Percentiles rank a stretch among this genome's conserved stretches.
Conservation (phyloP, 1,139 yeast species). For the Candida tetrigidarum region DNA sequence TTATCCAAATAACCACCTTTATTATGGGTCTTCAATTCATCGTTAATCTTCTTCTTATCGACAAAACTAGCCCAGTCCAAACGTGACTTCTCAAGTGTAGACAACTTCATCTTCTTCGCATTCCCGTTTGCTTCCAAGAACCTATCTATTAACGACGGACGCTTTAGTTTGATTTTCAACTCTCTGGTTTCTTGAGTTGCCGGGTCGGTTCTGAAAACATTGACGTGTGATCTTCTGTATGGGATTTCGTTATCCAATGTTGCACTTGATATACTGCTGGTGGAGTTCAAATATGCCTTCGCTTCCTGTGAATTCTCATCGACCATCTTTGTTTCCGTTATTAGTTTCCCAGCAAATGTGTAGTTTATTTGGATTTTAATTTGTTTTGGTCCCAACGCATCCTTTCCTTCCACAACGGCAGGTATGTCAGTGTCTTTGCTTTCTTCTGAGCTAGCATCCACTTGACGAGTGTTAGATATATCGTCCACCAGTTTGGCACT, state of each 20-base stretch:
- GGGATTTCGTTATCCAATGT: conserved; percentile 16
- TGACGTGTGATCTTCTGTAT: conserved; percentile 31
- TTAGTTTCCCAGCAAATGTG: conserved; percentile 87
- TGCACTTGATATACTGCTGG: conserved; percentile 33
- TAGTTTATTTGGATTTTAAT: conserved; percentile 77
- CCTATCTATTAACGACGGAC: conserved; percentile 78
- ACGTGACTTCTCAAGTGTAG: conserved; percentile 90
- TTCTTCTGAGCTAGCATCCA: conserved; percentile 24
- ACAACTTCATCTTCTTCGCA: conserved; percentile 61
- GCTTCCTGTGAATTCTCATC: conserved; percentile 84
- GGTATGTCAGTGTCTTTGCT: conserved; percentile 41
- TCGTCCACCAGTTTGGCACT: conserved; percentile 27
- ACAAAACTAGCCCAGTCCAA: conserved; percentile 97
- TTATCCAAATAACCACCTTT: conserved; percentile 86
- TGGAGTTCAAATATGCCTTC: conserved; percentile 70
- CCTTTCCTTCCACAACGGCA: conserved; percentile 24
- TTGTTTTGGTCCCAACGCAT: conserved; percentile 40
- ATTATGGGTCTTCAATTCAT: conserved; percentile 78
- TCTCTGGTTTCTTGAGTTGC: conserved; percentile 36
- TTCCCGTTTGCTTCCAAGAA: conserved; percentile 36
- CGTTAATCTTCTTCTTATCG: conserved; percentile 80
- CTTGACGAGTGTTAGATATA: neutral
- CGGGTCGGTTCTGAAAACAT: conserved; percentile 41
- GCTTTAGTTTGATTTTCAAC: conserved; percentile 53
- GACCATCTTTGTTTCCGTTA: conserved; percentile 79